Base-by-base conservation (phyloP, 208 protist genomes). In the Naegleria gruberi region DNA sequence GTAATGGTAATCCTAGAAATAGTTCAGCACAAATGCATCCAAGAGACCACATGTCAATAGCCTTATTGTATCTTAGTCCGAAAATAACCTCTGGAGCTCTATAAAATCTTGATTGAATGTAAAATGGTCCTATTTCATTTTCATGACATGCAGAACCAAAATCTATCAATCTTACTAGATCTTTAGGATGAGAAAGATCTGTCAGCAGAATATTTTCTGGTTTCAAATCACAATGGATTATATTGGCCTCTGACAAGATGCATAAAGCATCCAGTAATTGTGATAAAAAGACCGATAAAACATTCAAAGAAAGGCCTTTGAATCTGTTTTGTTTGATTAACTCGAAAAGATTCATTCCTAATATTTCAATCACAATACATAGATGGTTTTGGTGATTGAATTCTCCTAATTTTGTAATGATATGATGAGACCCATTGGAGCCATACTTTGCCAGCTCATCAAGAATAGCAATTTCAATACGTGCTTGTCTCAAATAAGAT, bases 401-500 rank as follows among this genome's bases (percentile, higher is more conserved):
- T 83, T 87, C 81, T 12, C 74, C 89, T 43, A 91, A n/a, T 23
- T 94, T 85, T 34, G 91, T 82, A 43, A 91, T 37, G 40, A 88
- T 88, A n/a, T 84, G 43, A 57, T 90, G 43, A 51, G 34, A 44
- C 34, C 91, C 37, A 10, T 89, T 37, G 37, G 1, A 3, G 19
- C 88, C 90, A 51, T 73, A 15, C 4, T 87, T 46, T 30, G 26
- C 41, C 46, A 95, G 82, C 45, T 92, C 90, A 87, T 73, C 87
- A 55, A 26, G 89, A 34, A 57, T n/a, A 44, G 19, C 43, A 82
- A 55, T 92, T 57, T 57, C 46, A 90, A 95, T 96, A 51, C 96
- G 90, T 30, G 96, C 95, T 89, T 95, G 94, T 47, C 94, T 95
- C 87, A 93, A 93, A 91, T 97, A 98, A 15, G 94, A 95, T 0